Evolutionary conservation across 2,329 filamentous ascomycete genomes (phyloP), one percentile per base, ranked within the genome.

Genomic region (Chaetomiaceae sp.): DNA sequence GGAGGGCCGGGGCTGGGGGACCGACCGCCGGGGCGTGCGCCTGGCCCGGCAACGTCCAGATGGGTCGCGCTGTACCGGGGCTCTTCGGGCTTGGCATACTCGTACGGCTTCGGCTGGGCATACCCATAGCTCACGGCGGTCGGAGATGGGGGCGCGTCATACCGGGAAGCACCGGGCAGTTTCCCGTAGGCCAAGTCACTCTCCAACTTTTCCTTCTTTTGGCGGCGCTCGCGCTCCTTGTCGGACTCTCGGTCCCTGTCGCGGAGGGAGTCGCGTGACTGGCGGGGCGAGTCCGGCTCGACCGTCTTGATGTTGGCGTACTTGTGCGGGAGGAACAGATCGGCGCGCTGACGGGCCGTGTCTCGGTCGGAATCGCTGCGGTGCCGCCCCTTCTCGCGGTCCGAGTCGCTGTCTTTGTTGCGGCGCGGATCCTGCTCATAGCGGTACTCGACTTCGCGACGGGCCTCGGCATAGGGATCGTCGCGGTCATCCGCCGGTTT

Each of bases 161-260:
- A 38, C 49, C 54, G 58, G 48, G 56, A 50, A 6, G 54, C 48
- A 4, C 51, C 55, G 21, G 58, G 54, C 20, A 55, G 45, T 55
- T 60, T 66, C 25, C 78, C 78, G 54, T 81, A 81, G 3, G 76
- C 76, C 9, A 81, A 65, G 50, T 77, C 72, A 4, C 76, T 73
- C 25, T 62, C 58, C 16, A 61, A 58, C 55, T 60, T 61, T 48
- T 63, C 56, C 48, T 55, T 57, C 48, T 56, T 58, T 45, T 58
- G 60, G 49, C 63, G 62, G 43, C 60, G 59, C 48, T 60, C 59
- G 21, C 60, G 59, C 21, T 65, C 63, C 31, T 55, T 60, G 42
- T 63, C 59, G 8, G 61, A 57, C n/a, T 62, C 60, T 17, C 61
- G 51, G 46, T 57, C 50, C 47, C 50, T 54, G 52, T 55, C 54